Base-by-base conservation (phyloP, 495 filamentous ascomycete genomes). In the Darksidea phi region DNA sequence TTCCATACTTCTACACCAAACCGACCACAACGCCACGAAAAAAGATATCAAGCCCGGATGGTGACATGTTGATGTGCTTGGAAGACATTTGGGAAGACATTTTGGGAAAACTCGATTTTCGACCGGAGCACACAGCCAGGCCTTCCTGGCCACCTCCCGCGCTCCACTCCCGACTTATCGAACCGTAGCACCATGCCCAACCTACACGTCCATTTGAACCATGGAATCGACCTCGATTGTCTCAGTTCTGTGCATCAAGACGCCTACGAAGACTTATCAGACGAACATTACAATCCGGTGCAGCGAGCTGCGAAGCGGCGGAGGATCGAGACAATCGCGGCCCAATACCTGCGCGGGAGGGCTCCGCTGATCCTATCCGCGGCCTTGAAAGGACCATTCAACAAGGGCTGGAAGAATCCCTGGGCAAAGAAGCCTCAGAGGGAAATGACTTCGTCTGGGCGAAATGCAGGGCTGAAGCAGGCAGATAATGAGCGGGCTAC, bases 391-490 rank as follows among this genome's bases (percentile, higher is more conserved):
- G 64, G 67, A 2, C 67, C 67, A 11, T 67, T 70, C 23, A 46
- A 59, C 37, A 48, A 53, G 12, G 34, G 41, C 11, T 70, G 64
- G 64, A 48, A 58, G n/a, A 67, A 67, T 28, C 67, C 67, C 20
- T 70, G 67, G 67, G 26, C 21, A 34, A 34, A 45, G 20, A 38
- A 49, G 11, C 8, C 2, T 18, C 26, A 21, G 34, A 24, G 23
- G 32, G 37, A 21, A 20, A 1, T n/a, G 43, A 36, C 3, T 36
- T 47, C 6, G 8, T 8, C 32, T 15, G 6, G 38, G 10, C 23
- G 2, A 21, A 42, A 24, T n/a, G 37, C 8, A 41, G 17, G 32
- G 51, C 3, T 15, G 10, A n/a, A 41, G 17, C 18, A 21, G 15
- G 17, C 24, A 12, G 32, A 21, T 20, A 10, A 13, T 28, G 25